Evolutionary conservation across 2,329 filamentous ascomycete species (phyloP).

Genomic region (Aspergillus pseudoviridinutans): DNA sequence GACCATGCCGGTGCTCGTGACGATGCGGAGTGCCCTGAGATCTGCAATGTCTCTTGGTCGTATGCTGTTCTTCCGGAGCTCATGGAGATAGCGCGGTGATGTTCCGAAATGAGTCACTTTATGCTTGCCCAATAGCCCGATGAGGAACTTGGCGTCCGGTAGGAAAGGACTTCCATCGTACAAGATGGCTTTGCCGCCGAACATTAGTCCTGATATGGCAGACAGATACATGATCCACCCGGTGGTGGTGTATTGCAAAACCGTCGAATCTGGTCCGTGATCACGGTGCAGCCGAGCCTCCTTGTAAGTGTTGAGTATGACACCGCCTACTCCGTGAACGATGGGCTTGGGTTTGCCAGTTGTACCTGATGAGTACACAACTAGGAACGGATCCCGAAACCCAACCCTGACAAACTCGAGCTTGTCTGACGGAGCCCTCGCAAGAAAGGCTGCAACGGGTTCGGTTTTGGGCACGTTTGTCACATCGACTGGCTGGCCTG

Average conservation of each 20-base stretch:
- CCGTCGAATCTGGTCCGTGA: slow-evolving; percentile 39
- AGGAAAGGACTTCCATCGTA: slow-evolving; percentile 81
- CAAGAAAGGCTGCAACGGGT: slow-evolving; percentile 42
- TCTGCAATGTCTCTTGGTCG: slow-evolving; percentile 60
- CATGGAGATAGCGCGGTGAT: slow-evolving; percentile 72
- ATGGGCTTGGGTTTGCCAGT: slow-evolving; percentile 84
- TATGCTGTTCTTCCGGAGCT: slow-evolving; percentile 63
- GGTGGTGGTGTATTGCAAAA: slow-evolving; percentile 63
- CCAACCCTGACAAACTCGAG: slow-evolving; percentile 57
- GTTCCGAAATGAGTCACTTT: slow-evolving; percentile 69
- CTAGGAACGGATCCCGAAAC: slow-evolving; percentile 71
- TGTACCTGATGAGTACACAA: slow-evolving; percentile 76
- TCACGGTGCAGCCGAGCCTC: slow-evolving; percentile 57
- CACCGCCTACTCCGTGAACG: slow-evolving; percentile 59
- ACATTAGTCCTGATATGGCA: slow-evolving; percentile 55
- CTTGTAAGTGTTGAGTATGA: slow-evolving; percentile 46
- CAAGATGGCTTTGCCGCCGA: slow-evolving; percentile 61
- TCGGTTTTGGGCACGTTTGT: slow-evolving; percentile 45
- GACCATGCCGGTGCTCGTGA: slow-evolving; percentile 78
- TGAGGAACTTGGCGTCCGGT: slow-evolving; percentile 61
- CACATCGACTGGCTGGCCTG: slow-evolving; percentile 54
- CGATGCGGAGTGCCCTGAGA: slow-evolving; percentile 56
- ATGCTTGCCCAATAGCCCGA: slow-evolving; percentile 60
- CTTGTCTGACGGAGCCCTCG: slow-evolving; percentile 24
- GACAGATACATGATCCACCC: slow-evolving; percentile 87